Conservation (phyloP, 148 eudicot genomes). For the Vaccinium corymbosum region DNA sequence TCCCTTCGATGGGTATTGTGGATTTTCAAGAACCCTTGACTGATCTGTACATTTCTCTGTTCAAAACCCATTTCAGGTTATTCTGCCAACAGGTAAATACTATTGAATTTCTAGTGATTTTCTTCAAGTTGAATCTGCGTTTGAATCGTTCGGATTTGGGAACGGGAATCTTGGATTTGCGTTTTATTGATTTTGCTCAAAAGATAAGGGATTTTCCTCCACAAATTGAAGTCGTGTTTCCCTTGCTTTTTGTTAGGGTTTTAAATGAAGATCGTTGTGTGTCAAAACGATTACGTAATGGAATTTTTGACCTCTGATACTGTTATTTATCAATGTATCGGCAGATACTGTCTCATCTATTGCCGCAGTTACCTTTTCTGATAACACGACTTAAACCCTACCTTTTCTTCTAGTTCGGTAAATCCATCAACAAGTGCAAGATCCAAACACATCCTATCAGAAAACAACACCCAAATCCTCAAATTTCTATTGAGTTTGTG, state of each 20-base stretch:
- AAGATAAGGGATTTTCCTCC: background rate
- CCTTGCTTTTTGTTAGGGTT: background rate
- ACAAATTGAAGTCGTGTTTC: background rate
- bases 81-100: slow-evolving; percentile 82
- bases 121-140: background rate
- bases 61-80: slow-evolving; percentile 55
- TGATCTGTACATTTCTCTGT: slow-evolving; percentile 7
- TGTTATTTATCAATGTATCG: background rate
- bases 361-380: background rate
- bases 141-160: background rate
- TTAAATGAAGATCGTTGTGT: background rate
- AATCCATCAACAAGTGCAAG: background rate
- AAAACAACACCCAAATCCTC: background rate
- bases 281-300: background rate
- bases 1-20: background rate
- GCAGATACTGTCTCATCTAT: background rate
- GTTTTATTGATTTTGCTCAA: background rate
- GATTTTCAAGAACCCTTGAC: background rate
- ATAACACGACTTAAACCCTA: background rate
- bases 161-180: background rate
- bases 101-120: background rate
- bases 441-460: background rate
- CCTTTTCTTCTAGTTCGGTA: background rate
- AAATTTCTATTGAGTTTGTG: background rate
- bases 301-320: background rate